phyloP scores from a whole-genome alignment of 805 yeast genomes.

The Ogataea saltuana region DNA sequence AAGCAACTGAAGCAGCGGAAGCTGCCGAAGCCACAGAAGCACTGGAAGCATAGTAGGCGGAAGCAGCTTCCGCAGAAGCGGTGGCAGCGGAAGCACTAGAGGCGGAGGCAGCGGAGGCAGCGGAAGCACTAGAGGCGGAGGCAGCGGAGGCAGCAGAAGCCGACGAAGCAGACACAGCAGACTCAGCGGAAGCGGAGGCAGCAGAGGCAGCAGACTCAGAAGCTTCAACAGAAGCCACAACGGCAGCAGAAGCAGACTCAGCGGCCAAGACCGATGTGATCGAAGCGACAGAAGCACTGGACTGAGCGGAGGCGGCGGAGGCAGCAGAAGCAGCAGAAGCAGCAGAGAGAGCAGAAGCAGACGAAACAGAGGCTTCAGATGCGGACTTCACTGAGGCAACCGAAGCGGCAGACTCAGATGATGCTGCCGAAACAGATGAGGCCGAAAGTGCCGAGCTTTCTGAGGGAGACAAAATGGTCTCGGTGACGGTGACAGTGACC shows the following conservation, averaged over 20 bases:
- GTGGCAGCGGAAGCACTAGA: no score
- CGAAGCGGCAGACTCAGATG: constrained; percentile 7
- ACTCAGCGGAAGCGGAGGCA: no score
- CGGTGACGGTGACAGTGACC: constrained; percentile 48
- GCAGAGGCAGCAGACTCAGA: constrained; percentile 29
- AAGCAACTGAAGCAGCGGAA: constrained; percentile 29
- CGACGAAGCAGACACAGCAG: no score
- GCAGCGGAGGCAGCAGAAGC: no score
- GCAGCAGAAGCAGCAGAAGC: constrained; percentile 20
- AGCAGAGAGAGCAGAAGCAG: constrained; percentile 19
- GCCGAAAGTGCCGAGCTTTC: constrained; percentile 39
- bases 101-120: no score
- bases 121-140: no score
- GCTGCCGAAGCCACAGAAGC: constrained; percentile 40
- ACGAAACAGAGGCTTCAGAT: constrained; percentile 20
- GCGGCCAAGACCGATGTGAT: background rate
- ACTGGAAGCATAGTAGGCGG: constrained; percentile 12
- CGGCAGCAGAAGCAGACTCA: constrained; percentile 21
- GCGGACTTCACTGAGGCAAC: constrained; percentile 30
- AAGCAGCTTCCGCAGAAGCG: constrained; percentile 28
- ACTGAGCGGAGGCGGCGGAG: constrained; percentile 14
- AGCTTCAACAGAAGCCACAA: constrained; percentile 48
- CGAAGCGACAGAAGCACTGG: constrained; percentile 16
- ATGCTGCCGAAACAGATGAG: constrained; percentile 16
- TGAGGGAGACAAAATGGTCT: constrained; percentile 47